A percentile compares a stretch with the other conserved stretches of the same genome.
Conservation (phyloP, 2,329 filamentous ascomycete species). For the Lecanoromycetidae sp. region DNA sequence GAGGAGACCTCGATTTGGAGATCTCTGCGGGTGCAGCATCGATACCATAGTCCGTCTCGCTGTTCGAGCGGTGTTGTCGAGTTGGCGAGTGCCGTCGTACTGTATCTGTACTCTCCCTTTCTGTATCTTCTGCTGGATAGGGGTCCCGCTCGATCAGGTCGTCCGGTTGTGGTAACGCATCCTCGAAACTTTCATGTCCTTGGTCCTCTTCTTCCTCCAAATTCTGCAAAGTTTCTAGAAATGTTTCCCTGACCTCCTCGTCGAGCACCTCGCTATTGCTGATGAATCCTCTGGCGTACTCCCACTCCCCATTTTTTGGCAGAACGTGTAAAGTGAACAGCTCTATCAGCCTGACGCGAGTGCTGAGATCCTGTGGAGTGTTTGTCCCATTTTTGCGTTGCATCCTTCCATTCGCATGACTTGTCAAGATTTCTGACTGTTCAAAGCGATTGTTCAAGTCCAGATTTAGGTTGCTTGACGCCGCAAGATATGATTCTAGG, state of each 20-base stretch:
- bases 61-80: conserved; percentile 45
- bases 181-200: conserved; percentile 50
- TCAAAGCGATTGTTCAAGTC: conserved; percentile 51
- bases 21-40: no score
- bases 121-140: conserved; percentile 13
- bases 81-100: conserved; percentile 19
- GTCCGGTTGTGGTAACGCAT: conserved; percentile 30
- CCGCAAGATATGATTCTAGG: conserved; percentile 78
- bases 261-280: conserved; percentile 74
- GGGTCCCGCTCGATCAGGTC: conserved; percentile 21
- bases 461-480: conserved; percentile 33
- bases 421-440: conserved; percentile 44
- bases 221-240: conserved; percentile 71
- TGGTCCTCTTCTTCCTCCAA: conserved; percentile 73
- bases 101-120: conserved; percentile 18
- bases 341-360: conserved; percentile 83
- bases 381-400: conserved; percentile 46
- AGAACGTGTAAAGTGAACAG: conserved; percentile 91
- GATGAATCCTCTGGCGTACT: conserved; percentile 87
- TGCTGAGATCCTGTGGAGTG: conserved; percentile 71
- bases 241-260: conserved; percentile 80
- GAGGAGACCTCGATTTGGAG: no score
- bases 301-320: conserved; percentile 90
- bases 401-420: conserved; percentile 16
- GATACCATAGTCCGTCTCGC: conserved; percentile 58